Conservation (phyloP, 345 rosid genomes). For the Erucastrum elatum region DNA sequence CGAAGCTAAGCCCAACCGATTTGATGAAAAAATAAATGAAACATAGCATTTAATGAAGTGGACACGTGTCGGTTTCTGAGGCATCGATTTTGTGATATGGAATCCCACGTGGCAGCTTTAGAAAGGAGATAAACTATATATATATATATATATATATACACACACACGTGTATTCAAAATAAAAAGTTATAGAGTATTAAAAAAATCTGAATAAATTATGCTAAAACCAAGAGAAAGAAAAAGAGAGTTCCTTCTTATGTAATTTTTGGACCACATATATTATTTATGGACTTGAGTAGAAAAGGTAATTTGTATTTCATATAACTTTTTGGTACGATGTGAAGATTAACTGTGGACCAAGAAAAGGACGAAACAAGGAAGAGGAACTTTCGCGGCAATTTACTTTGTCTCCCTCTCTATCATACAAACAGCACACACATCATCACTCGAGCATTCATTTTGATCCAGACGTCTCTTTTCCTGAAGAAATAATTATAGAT, state of each 20-base stretch:
- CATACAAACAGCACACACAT: conserved; percentile 18
- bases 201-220: background rate
- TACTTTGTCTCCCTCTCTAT: conserved; percentile 9
- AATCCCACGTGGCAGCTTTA: too few relatives aligned
- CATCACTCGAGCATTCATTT: conserved; percentile 3
- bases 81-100: too few relatives aligned
- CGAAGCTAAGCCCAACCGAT: too few relatives aligned
- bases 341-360: conserved; percentile 20
- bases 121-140: too few relatives aligned
- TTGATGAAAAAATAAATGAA: too few relatives aligned
- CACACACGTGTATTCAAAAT: background rate
- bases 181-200: background rate
- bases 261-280: conserved; percentile 7
- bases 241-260: background rate
- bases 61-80: too few relatives aligned
- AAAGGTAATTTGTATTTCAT: background rate
- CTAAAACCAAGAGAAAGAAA: background rate
- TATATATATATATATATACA: background rate
- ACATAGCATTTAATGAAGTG: too few relatives aligned
- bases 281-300: conserved; percentile 7
- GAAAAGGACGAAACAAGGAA: conserved; percentile 22
- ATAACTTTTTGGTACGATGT: background rate
- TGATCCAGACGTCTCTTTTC: conserved; percentile 17
- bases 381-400: conserved; percentile 25
- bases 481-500: background rate